Percentiles rank a stretch among this genome's conserved stretches.
Evolutionary conservation across 805 yeast species (phyloP).

Genomic region (Candida cerambycidarum): DNA sequence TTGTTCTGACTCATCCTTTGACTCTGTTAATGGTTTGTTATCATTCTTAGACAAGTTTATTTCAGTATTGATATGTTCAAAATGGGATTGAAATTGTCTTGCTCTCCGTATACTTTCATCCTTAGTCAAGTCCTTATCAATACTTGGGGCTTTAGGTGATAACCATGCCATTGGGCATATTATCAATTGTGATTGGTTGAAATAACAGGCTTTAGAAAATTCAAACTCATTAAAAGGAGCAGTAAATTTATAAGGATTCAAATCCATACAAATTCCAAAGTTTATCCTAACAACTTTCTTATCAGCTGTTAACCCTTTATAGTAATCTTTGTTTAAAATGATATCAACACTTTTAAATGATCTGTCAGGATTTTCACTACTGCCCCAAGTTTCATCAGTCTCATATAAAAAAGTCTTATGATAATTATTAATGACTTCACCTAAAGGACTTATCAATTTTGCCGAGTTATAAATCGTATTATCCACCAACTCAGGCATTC

Average conservation of each 20-base stretch:
- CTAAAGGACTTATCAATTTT: constrained; percentile 57
- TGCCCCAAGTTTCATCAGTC: constrained; percentile 81
- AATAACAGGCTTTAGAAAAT: constrained; percentile 55
- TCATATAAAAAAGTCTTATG: constrained; percentile 75
- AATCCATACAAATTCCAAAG: constrained; percentile 92
- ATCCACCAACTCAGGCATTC: constrained; percentile 67
- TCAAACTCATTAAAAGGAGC: constrained; percentile 79
- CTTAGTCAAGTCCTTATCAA: constrained; percentile 15
- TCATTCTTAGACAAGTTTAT: background rate
- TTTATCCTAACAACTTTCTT: constrained; percentile 37
- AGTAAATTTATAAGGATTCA: constrained; percentile 80
- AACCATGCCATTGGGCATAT: constrained; percentile 91
- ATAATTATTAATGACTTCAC: constrained; percentile 62
- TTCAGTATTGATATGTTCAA: background rate
- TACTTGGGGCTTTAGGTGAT: constrained; percentile 47
- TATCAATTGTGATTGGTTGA: constrained; percentile 52
- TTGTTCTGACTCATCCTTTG: background rate
- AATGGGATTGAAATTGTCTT: background rate
- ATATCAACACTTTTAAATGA: constrained; percentile 57
- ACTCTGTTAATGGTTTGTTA: background rate
- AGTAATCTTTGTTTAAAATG: constrained; percentile 20
- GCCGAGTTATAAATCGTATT: constrained; percentile 66
- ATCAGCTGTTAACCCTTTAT: constrained; percentile 11
- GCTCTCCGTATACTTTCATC: constrained; percentile 15
- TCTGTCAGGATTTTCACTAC: constrained; percentile 57